Percentiles rank a stretch among this genome's conserved stretches.
Conservation (phyloP, 1,139 yeast genomes). For the Pichia sp. region DNA sequence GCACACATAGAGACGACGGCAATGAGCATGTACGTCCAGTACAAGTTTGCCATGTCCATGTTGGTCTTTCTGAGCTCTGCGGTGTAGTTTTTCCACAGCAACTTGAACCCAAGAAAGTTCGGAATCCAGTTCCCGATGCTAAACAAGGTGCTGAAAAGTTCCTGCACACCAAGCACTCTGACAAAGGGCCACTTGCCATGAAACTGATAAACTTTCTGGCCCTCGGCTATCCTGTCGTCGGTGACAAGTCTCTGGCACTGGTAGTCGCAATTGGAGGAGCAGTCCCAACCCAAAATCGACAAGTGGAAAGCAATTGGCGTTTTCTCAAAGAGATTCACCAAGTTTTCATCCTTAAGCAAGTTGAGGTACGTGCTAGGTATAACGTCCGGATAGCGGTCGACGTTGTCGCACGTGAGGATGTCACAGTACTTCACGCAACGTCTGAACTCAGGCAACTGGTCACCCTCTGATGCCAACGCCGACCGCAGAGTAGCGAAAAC, state of each 20-base stretch:
- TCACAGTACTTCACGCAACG: constrained; percentile 64
- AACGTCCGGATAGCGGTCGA: constrained; percentile 24
- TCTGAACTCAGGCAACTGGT: constrained; percentile 62
- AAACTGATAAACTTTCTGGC: constrained; percentile 66
- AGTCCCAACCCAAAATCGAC: constrained; percentile 64
- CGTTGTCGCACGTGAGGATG: constrained; percentile 36
- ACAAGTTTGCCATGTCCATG: constrained; percentile 31
- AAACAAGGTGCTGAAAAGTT: constrained; percentile 74
- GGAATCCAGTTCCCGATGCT: constrained; percentile 77
- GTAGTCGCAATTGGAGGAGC: constrained; percentile 83
- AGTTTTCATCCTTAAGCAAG: constrained; percentile 22
- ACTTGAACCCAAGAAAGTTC: constrained; percentile 56
- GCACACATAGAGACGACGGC: constrained; percentile 72
- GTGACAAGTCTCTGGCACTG: constrained; percentile 81
- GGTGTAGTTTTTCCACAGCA: constrained; percentile 30
- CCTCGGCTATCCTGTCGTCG: constrained; percentile 39
- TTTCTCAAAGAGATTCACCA: constrained; percentile 34
- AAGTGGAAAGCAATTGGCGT: constrained; percentile 42
- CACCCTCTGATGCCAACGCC: constrained; percentile 64
- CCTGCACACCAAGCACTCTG: constrained; percentile 75
- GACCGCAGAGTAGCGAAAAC: not conserved
- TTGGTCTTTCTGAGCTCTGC: constrained; percentile 24
- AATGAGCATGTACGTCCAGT: constrained; percentile 41
- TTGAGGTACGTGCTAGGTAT: constrained; percentile 14
- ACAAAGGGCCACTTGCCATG: constrained; percentile 97